Base-by-base conservation (phyloP, 176 grass and related monocot species). In the Otatea glauca region DNA sequence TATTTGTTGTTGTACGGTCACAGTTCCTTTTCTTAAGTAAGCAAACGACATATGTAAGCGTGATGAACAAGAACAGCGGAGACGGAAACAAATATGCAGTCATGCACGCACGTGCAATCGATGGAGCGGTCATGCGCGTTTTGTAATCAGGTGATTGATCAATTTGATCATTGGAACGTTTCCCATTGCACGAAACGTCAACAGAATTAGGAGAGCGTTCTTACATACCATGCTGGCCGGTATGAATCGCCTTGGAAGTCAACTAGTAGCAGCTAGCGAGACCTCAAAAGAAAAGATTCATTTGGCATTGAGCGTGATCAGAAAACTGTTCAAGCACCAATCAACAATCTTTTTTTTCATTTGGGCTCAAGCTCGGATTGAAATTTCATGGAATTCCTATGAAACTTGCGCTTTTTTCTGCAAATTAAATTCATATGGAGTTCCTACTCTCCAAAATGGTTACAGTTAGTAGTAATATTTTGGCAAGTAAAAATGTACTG, bases 41-140 rank as follows among this genome's bases (percentile, higher is more conserved):
- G 29, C 29, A 29, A 29, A 29, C 29, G 29, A 29, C 29, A 29
- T 29, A 29, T 29, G 1, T 25, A 38, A 79, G n/a, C 58, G 10
- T 5, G 48, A 59, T 29, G 75, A 80, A 49, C 68, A 49, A 72
- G 55, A 83, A 75, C 18, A 38, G 25, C 34, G n/a, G 72, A 43
- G 77, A 55, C 4, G 61, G 17, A 15, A 81, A 81, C 76, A 75
- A 62, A 65, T 17, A 41, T 49, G 13, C 65, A 84, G 60, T 75
- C 75, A 69, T 89, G 55, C 34, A 87, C 7, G 63, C 81, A 39
- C 81, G 77, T 85, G 83, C 67, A 45, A 27, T 48, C 20, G 18
- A 86, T 63, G 83, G 63, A 64, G 71, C 68, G 60, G 38, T 68
- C 62, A 24, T 35, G 72, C 24, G 20, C 39, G 16, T 82, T 34